Evolutionary conservation across 2,329 filamentous ascomycete genomes (phyloP).

Genomic region (Venturia nashicola): DNA sequence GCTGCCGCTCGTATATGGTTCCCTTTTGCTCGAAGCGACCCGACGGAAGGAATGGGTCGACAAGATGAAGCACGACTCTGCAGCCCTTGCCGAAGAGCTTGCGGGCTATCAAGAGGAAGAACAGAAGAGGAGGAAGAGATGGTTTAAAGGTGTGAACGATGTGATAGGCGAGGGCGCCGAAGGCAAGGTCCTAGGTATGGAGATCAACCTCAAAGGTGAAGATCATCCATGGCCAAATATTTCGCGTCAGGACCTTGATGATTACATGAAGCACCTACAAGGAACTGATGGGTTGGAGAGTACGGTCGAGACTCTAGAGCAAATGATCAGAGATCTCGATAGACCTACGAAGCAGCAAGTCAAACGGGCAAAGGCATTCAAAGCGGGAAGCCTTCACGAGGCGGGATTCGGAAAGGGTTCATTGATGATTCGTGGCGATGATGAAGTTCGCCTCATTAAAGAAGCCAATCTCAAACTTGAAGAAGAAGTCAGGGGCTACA

Average conservation of each 20-base stretch:
- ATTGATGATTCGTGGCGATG: slow-evolving; percentile 72
- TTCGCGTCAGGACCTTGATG: slow-evolving; percentile 61
- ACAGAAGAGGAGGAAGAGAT: slow-evolving; percentile 73
- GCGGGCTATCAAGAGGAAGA: slow-evolving; percentile 88
- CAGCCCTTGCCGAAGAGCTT: slow-evolving; percentile 83
- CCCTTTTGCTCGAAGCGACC: slow-evolving; percentile 74
- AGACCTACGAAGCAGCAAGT: slow-evolving; percentile 76
- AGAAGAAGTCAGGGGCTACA: slow-evolving; percentile 66
- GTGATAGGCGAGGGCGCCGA: slow-evolving; percentile 49
- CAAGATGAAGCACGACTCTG: slow-evolving; percentile 78
- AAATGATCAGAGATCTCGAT: slow-evolving; percentile 67
- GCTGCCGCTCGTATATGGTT: slow-evolving; percentile 80
- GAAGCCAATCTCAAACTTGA: slow-evolving; percentile 45
- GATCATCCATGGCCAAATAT: slow-evolving; percentile 72
- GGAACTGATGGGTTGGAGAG: slow-evolving; percentile 51
- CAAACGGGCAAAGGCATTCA: slow-evolving; percentile 84
- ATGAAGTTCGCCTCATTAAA: slow-evolving; percentile 51
- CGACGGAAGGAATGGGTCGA: slow-evolving; percentile 82
- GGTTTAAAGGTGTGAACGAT: slow-evolving; percentile 75
- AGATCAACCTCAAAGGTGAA: slow-evolving; percentile 73
- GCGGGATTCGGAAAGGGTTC: slow-evolving; percentile 78
- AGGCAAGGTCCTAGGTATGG: slow-evolving; percentile 60
- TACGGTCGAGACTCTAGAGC: slow-evolving; percentile 59
- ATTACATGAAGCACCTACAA: slow-evolving; percentile 57
- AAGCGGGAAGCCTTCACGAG: slow-evolving; percentile 90